phyloP scores from a whole-genome alignment of 2,329 filamentous ascomycete genomes.

The Metarhizium guizhouense region DNA sequence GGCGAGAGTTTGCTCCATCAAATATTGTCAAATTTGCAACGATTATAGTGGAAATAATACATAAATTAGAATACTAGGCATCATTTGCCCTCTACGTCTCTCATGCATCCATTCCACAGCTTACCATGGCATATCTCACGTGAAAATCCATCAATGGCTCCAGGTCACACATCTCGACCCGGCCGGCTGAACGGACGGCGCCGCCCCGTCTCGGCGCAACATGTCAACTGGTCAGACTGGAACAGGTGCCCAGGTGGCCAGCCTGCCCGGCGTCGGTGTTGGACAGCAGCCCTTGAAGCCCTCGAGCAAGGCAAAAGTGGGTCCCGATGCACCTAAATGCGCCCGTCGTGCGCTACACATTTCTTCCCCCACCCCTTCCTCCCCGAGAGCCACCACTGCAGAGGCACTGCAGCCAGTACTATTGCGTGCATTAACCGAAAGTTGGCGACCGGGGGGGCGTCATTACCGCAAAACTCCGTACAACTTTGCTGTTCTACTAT shows the following conservation, averaged over 20 bases:
- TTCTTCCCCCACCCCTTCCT: too few species aligned
- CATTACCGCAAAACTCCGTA: conserved; percentile 4
- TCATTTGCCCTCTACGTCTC: too few species aligned
- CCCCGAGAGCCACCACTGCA: neutral
- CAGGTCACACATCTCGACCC: too few species aligned
- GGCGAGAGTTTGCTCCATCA: too few species aligned
- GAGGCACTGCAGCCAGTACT: neutral
- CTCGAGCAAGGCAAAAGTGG: neutral
- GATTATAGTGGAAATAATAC: too few species aligned
- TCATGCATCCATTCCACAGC: too few species aligned
- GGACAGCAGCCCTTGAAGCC: too few species aligned
- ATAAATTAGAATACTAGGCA: too few species aligned
- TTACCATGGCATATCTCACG: too few species aligned
- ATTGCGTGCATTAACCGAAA: neutral
- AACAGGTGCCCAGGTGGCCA: neutral
- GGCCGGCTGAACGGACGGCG: conserved; percentile 1
- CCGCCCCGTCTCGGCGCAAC: neutral
- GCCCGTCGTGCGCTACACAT: neutral
- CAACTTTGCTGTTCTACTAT: neutral
- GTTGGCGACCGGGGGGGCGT: neutral
- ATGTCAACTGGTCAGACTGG: neutral
- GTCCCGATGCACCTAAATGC: neutral
- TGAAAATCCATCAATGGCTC: too few species aligned
- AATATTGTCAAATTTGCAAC: too few species aligned
- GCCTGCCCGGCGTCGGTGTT: neutral